Evolutionary conservation across 148 eudicot genomes (phyloP).

Genomic region (Cornus suecica): DNA sequence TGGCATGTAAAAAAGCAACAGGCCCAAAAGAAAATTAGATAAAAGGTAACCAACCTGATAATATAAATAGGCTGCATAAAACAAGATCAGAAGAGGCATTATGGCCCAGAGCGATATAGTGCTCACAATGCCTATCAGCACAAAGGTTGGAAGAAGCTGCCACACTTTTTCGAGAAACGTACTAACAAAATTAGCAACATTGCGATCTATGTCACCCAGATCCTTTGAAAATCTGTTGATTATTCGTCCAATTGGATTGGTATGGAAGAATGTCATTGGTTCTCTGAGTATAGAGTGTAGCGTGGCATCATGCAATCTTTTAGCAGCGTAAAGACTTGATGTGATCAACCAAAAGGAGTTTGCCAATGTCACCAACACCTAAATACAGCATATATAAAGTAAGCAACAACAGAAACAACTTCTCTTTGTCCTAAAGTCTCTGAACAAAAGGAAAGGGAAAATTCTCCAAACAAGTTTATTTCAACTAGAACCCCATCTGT

Average conservation of each 20-base stretch:
- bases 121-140: constrained; percentile 56
- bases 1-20: neutral
- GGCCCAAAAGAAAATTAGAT: neutral
- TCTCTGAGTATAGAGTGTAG: constrained; percentile 54
- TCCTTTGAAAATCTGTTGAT: constrained; percentile 64
- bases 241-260: constrained; percentile 62
- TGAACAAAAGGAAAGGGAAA: neutral
- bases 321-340: constrained; percentile 64
- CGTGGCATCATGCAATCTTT: constrained; percentile 59
- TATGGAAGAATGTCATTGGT: constrained; percentile 70
- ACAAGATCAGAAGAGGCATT: constrained; percentile 61
- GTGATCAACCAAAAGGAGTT: constrained; percentile 67
- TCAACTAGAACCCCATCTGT: neutral
- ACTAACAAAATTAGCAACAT: constrained; percentile 43
- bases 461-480: neutral
- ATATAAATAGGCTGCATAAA: constrained; percentile 59
- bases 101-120: constrained; percentile 63
- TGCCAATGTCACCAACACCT: constrained; percentile 58
- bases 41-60: constrained; percentile 43
- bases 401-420: neutral
- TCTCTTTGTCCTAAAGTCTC: neutral
- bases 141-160: constrained; percentile 57
- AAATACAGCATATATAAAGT: constrained; percentile 16
- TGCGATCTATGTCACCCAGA: constrained; percentile 60
- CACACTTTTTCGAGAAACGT: constrained; percentile 40